Evolutionary conservation across 1,284 basidiomycete species (phyloP).

Genomic region (Ceratobasidium sp.): DNA sequence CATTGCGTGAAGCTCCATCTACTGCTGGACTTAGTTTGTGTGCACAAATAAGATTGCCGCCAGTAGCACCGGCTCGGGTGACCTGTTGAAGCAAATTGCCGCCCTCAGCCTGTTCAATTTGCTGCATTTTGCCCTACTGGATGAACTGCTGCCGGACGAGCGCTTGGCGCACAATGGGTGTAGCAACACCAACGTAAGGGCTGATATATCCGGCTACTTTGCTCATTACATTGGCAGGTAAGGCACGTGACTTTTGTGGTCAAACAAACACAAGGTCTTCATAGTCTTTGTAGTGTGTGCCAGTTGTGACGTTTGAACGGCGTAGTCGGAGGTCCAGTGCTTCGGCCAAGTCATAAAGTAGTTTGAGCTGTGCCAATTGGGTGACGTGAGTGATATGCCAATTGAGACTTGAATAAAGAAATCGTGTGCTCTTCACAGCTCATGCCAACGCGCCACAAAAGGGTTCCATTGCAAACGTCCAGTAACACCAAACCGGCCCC

Average conservation of each 20-base stretch:
- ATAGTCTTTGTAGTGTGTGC: conserved; percentile 3
- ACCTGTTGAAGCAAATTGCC: neutral
- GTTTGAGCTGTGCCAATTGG: conserved; percentile 10
- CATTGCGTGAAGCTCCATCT: conserved; percentile 2
- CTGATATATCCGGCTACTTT: conserved; percentile 12
- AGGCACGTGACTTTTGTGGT: neutral
- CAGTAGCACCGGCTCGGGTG: too few relatives aligned
- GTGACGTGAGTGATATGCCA: too few relatives aligned
- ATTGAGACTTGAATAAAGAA: too few relatives aligned
- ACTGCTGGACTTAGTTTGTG: neutral
- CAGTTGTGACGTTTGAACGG: neutral
- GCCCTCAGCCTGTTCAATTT: neutral
- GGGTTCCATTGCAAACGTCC: too few relatives aligned
- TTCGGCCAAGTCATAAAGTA: conserved; percentile 16
- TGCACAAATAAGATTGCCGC: neutral
- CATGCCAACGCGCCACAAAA: too few relatives aligned
- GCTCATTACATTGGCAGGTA: neutral
- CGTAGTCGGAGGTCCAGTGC: conserved; percentile 17
- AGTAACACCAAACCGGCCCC: too few relatives aligned
- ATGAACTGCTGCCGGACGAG: neutral
- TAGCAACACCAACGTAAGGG: neutral
- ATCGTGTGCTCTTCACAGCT: too few relatives aligned
- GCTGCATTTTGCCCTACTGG: conserved; percentile 21
- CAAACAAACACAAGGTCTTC: conserved; percentile 16
- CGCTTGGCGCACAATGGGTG: neutral